These are phyloP conservation scores for Skeletonema potamos DNA, from an alignment of 108 stramenopile genomes.

Conservation along the genomic window DNA sequence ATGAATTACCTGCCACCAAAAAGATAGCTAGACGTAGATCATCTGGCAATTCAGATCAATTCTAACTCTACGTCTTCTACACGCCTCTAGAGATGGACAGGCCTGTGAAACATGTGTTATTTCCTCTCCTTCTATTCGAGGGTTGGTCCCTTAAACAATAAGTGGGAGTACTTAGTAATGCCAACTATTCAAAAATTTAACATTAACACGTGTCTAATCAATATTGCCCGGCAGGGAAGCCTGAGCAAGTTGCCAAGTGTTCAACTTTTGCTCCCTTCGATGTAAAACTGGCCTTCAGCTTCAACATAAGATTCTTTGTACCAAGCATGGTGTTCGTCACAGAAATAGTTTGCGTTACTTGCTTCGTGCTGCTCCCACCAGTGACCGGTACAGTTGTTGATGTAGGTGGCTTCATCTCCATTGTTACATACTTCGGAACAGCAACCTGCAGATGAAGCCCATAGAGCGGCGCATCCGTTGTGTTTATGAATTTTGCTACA, in stretches of 20 bases:
- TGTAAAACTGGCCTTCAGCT: conserved; percentile 94
- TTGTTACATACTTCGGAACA: conserved; percentile 96
- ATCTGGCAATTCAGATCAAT: too few relatives aligned
- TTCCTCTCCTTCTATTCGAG: too few relatives aligned
- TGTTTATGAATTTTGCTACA: conserved; percentile 86
- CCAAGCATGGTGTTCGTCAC: conserved; percentile 90
- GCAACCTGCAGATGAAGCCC: conserved; percentile 92
- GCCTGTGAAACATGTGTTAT: too few relatives aligned
- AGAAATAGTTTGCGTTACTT: conserved; percentile 90
- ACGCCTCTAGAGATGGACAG: too few relatives aligned
- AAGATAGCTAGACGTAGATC: too few relatives aligned
- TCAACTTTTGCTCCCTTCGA: conserved; percentile 81
- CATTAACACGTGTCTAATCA: conserved; percentile 30
- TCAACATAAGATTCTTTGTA: conserved; percentile 94
- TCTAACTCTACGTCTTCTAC: too few relatives aligned
- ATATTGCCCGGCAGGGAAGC: conserved; percentile 81
- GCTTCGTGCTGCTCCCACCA: conserved; percentile 56
- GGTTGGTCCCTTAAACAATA: too few relatives aligned
- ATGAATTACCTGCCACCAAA: too few relatives aligned
- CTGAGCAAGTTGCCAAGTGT: conserved; percentile 86
- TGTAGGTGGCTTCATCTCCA: conserved; percentile 95
- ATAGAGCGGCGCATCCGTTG: conserved; percentile 70
- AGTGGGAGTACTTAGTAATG: neutral
- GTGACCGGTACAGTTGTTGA: conserved; percentile 84
- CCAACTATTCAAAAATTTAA: neutral